A percentile compares a stretch with the other conserved stretches of the same genome.
Conservation (phyloP, 1,139 yeast genomes). For the Zhuliangozyma parablackwelliae region DNA sequence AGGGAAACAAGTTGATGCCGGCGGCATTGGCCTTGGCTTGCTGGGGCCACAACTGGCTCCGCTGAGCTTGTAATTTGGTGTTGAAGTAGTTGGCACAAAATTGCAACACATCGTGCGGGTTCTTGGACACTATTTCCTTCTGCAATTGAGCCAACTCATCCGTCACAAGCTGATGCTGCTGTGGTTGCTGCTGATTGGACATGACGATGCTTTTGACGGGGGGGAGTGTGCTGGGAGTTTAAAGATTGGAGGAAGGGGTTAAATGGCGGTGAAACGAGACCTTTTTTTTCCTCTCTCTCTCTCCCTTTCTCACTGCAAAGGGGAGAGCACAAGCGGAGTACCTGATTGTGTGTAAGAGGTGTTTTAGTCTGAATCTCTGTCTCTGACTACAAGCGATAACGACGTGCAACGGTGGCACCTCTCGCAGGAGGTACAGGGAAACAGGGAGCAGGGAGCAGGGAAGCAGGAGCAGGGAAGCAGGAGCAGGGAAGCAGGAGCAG, state of each 20-base stretch:
- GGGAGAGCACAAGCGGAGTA: too few species aligned
- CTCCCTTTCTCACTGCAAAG: neutral
- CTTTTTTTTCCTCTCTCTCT: neutral
- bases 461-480: too few species aligned
- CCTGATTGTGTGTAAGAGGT: too few species aligned
- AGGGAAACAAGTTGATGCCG: slow-evolving; percentile 52
- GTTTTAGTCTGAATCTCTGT: too few species aligned
- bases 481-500: too few species aligned
- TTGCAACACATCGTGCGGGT: slow-evolving; percentile 67
- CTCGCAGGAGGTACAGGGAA: too few species aligned
- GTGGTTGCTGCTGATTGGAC: slow-evolving; percentile 5
- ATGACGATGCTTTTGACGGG: neutral
- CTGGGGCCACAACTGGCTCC: slow-evolving; percentile 51
- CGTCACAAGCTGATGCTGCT: slow-evolving; percentile 12
- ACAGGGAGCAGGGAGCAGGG: too few species aligned
- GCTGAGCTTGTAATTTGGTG: slow-evolving; percentile 55
- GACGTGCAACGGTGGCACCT: too few species aligned
- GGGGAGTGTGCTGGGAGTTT: neutral
- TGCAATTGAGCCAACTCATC: slow-evolving; percentile 62
- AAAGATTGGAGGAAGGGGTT: neutral
- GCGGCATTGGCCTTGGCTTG: slow-evolving; percentile 49
- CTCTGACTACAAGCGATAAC: too few species aligned
- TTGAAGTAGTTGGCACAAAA: slow-evolving; percentile 73
- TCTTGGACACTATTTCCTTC: slow-evolving; percentile 54
- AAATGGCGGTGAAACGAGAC: neutral